Evolutionary conservation across 352 stramenopile genomes (phyloP).

Genomic region (Phytophthora sp.): DNA sequence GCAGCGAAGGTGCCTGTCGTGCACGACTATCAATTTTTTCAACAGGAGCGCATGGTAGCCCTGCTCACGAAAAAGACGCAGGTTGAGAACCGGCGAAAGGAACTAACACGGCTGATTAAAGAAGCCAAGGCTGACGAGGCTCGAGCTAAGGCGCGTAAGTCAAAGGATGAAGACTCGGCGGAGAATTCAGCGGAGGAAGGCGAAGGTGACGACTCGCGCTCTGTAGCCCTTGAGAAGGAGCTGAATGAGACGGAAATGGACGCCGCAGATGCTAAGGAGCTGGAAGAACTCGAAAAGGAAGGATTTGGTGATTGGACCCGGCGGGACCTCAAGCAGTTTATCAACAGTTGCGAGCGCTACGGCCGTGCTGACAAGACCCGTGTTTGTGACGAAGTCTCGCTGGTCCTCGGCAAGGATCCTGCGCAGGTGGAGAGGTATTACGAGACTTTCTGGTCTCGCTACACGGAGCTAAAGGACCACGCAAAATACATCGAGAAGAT

Average conservation of each 20-base stretch:
- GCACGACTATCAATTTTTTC: conserved; percentile 97
- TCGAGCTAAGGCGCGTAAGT: conserved; percentile 67
- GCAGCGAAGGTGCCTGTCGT: conserved; percentile 90
- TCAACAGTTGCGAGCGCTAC: conserved; percentile 94
- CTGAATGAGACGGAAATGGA: conserved; percentile 82
- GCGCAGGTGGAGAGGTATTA: conserved; percentile 96
- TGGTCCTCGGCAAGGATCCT: conserved; percentile 91
- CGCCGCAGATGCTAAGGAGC: conserved; percentile 61
- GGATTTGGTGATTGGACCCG: conserved; percentile 97
- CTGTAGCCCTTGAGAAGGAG: conserved; percentile 78
- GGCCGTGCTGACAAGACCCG: conserved; percentile 91
- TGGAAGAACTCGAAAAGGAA: conserved; percentile 82
- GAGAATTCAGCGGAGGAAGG: conserved; percentile 75
- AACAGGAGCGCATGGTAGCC: conserved; percentile 88
- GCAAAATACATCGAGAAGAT: conserved; percentile 95
- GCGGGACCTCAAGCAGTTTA: conserved; percentile 89
- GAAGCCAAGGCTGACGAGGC: conserved; percentile 86
- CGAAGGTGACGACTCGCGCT: conserved; percentile 57
- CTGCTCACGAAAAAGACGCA: conserved; percentile 88
- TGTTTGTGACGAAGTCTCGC: conserved; percentile 91
- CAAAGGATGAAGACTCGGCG: conserved; percentile 72
- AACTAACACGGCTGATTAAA: conserved; percentile 82
- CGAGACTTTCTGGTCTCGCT: conserved; percentile 95
- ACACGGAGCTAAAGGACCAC: conserved; percentile 93
- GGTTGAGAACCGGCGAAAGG: conserved; percentile 91